Percentiles rank a stretch among this genome's conserved stretches.
phyloP scores from a whole-genome alignment of 305 asterid genomes.

The Euphrasia arctica region DNA sequence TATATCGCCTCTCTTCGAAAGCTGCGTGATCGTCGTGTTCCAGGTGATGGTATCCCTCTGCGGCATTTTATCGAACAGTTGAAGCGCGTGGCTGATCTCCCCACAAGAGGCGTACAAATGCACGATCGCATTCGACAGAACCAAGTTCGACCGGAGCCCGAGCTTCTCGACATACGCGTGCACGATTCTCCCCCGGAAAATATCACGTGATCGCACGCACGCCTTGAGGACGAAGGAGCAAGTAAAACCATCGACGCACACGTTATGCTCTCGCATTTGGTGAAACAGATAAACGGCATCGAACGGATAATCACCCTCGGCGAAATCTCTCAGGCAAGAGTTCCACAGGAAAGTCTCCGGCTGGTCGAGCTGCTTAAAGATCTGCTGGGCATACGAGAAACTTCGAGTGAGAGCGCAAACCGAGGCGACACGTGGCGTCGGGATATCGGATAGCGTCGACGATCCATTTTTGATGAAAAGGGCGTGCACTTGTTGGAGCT shows the following conservation, averaged over 20 bases:
- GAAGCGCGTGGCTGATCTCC: slow-evolving; percentile 33
- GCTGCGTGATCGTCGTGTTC: slow-evolving; percentile 63
- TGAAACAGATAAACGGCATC: slow-evolving; percentile 53
- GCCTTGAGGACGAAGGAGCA: slow-evolving; percentile 64
- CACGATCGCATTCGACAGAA: slow-evolving; percentile 43
- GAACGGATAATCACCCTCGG: slow-evolving; percentile 44
- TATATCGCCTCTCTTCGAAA: slow-evolving; percentile 41
- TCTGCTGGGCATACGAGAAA: slow-evolving; percentile 49
- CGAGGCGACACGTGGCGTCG: slow-evolving; percentile 51
- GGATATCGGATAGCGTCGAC: slow-evolving; percentile 43
- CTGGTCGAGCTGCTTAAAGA: slow-evolving; percentile 30
- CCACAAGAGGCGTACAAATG: slow-evolving; percentile 60
- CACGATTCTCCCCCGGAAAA: slow-evolving; percentile 41
- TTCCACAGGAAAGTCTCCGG: slow-evolving; percentile 46
- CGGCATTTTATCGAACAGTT: slow-evolving; percentile 52
- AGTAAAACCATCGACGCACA: slow-evolving; percentile 48
- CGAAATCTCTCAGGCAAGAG: slow-evolving; percentile 46
- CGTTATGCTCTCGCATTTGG: slow-evolving; percentile 43
- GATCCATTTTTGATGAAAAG: slow-evolving; percentile 39
- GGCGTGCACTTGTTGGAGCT: slow-evolving; percentile 54
- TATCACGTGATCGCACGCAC: slow-evolving; percentile 39
- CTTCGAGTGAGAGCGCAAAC: slow-evolving; percentile 61
- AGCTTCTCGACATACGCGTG: slow-evolving; percentile 49
- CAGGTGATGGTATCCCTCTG: slow-evolving; percentile 60
- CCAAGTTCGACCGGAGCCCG: slow-evolving; percentile 42